Evolutionary conservation across 73 alveolate species (phyloP), one percentile per base, ranked within the genome.

Genomic region (Paramecium bursaria): DNA sequence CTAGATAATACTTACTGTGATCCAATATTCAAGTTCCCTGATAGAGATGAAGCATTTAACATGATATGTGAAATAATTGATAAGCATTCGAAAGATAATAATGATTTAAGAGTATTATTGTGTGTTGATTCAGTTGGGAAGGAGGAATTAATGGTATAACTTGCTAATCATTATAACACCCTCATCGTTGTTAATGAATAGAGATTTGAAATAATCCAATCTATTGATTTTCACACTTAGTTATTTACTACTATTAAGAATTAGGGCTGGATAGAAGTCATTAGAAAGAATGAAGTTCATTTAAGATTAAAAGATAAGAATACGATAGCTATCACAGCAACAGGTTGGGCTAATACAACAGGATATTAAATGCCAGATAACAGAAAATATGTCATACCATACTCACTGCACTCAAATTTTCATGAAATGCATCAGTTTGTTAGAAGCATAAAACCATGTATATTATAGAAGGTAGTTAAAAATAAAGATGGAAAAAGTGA

Each of bases 71-170:
- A 79, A 25, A 79, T 79, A 26, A 79, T 79, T 53, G 89, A 79
- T 26, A 79, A 79, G 19, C 74, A 53, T 22, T n/a, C n/a, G n/a
- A 53, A 53, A 19, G 9, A 53, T 53, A 31, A 53, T 46, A 67
- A 57, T n/a, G 46, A 79, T 79, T 27, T 25, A 53, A 79, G 89
- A 79, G 48, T 79, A 7, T 50, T 79, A 21, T 53, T 79, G 19
- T 79, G 89, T 55, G 89, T 79, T 22, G 89, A 79, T 42, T 79
- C 89, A 21, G 74, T 79, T 4, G 89, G 89, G 6, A 79, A 79
- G 29, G 89, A 79, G 44, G 89, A 79, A 79, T 25, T 79, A 15
- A 61, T 79, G 75, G 89, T 79, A 7, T 49, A 53, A 44, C 49
- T 79, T 14, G 75, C 89, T 54, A 29, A 53, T 6, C 89, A 79